Evolutionary conservation across 768 basidiomycete genomes (phyloP).

Genomic region (Agrocybe pediades): DNA sequence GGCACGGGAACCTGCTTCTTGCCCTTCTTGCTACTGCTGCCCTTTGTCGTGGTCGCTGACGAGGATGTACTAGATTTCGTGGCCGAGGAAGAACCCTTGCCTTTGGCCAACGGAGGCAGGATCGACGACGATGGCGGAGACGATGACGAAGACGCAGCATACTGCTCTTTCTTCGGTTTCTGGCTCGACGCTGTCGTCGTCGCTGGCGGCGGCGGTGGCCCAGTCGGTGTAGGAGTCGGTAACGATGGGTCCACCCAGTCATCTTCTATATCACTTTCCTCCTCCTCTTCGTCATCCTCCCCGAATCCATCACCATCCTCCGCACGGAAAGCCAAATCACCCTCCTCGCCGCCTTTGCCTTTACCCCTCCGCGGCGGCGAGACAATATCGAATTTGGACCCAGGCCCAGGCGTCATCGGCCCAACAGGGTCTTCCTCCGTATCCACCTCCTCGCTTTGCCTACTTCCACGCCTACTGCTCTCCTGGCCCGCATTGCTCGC

Average conservation of each 20-base stretch:
- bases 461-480: slow-evolving; percentile 36
- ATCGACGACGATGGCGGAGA: slow-evolving; percentile 18
- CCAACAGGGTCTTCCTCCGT: slow-evolving; percentile 75
- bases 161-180: slow-evolving; percentile 3
- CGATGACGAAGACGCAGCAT: slow-evolving; percentile 16
- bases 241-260: slow-evolving; percentile 73
- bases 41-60: slow-evolving; percentile 8
- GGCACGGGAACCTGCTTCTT: slow-evolving; percentile 46
- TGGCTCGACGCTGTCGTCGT: slow-evolving; percentile 31
- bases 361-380: slow-evolving; percentile 26
- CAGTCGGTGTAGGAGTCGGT: slow-evolving; percentile 30
- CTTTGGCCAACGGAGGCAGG: slow-evolving; percentile 13
- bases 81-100: slow-evolving; percentile 15
- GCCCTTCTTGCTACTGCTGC: slow-evolving; percentile 33
- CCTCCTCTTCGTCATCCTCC: slow-evolving; percentile 31
- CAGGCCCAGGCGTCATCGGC: slow-evolving; percentile 69
- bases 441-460: slow-evolving; percentile 57
- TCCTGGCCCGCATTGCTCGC: slow-evolving; percentile 33
- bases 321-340: slow-evolving; percentile 20
- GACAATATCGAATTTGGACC: slow-evolving; percentile 38
- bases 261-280: slow-evolving; percentile 51
- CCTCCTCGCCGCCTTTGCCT: slow-evolving; percentile 23
- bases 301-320: slow-evolving; percentile 36
- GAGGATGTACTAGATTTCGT: slow-evolving; percentile 5
- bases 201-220: slow-evolving; percentile 32